Conservation (phyloP, 495 filamentous ascomycete genomes). For the Cetradonia linearis region DNA sequence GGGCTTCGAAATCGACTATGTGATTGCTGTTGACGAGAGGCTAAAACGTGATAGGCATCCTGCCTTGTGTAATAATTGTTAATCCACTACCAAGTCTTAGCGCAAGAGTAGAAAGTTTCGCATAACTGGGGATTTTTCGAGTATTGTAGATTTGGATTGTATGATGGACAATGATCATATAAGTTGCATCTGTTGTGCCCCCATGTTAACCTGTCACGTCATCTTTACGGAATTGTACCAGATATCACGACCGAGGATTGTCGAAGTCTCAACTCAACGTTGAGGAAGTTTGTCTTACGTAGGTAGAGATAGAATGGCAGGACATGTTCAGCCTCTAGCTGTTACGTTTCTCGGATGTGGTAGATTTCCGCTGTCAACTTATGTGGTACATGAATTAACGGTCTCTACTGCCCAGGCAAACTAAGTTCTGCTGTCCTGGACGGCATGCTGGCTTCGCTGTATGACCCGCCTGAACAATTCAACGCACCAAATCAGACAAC, state of each 20-base stretch:
- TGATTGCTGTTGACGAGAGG: background rate
- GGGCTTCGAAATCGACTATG: background rate
- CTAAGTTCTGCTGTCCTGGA: slow-evolving; percentile 11
- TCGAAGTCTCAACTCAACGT: background rate
- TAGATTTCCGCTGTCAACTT: background rate
- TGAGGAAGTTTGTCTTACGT: background rate
- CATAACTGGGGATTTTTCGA: background rate
- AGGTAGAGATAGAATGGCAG: slow-evolving; percentile 1
- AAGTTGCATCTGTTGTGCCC: background rate
- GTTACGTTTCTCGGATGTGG: slow-evolving; percentile 15
- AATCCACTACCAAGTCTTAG: background rate
- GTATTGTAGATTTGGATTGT: background rate
- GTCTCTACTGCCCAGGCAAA: slow-evolving; percentile 1
- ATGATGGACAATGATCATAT: background rate
- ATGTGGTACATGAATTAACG: background rate
- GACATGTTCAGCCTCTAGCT: background rate
- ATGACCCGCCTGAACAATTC: background rate
- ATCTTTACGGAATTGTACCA: background rate
- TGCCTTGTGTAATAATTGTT: background rate
- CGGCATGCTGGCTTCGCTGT: slow-evolving; percentile 8
- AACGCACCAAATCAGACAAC: background rate
- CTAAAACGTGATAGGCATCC: background rate
- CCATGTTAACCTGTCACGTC: background rate
- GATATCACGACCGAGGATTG: too few relatives aligned
- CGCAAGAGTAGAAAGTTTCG: background rate